Percentiles rank a stretch among this genome's conserved stretches.
Evolutionary conservation across 1,284 basidiomycete genomes (phyloP).

Genomic region (Tetrapyrgos nigripes): DNA sequence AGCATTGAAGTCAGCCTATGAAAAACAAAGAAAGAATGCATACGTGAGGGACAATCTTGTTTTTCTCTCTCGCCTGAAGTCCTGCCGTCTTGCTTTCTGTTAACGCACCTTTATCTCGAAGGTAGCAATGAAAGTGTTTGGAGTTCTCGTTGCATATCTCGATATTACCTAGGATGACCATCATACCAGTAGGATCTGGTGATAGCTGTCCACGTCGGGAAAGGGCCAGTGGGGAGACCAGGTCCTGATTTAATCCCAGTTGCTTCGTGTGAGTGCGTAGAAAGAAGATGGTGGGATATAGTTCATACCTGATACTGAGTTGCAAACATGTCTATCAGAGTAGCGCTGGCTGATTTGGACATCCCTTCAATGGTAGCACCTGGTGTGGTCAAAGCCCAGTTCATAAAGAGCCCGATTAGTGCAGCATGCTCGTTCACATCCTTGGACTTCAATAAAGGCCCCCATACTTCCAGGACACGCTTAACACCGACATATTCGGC

Average conservation of each 20-base stretch:
- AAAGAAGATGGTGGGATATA: too few species aligned
- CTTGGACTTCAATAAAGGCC: conserved; percentile 35
- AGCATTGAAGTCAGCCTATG: too few species aligned
- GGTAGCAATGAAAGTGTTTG: not conserved
- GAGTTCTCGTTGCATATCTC: conserved; percentile 4
- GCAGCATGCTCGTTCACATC: conserved; percentile 28
- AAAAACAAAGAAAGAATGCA: not conserved
- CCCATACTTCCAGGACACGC: conserved; percentile 40
- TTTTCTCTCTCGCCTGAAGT: not conserved
- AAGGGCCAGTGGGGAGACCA: too few species aligned
- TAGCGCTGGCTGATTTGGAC: not conserved
- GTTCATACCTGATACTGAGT: too few species aligned
- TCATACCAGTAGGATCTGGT: not conserved
- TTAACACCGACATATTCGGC: conserved; percentile 45
- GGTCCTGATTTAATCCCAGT: too few species aligned
- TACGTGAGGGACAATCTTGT: conserved; percentile 7
- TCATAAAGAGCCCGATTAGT: conserved; percentile 53
- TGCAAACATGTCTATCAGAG: not conserved
- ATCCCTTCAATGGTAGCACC: not conserved
- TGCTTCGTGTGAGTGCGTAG: too few species aligned
- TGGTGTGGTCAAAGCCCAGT: conserved; percentile 36
- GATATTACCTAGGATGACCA: not conserved
- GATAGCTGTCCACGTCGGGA: too few species aligned
- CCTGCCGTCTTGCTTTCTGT: not conserved
- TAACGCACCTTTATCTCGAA: not conserved